Evolutionary conservation across 1,139 yeast species (phyloP), one percentile per base, ranked within the genome.

Genomic region (Scheffersomyces cryptocercus): DNA sequence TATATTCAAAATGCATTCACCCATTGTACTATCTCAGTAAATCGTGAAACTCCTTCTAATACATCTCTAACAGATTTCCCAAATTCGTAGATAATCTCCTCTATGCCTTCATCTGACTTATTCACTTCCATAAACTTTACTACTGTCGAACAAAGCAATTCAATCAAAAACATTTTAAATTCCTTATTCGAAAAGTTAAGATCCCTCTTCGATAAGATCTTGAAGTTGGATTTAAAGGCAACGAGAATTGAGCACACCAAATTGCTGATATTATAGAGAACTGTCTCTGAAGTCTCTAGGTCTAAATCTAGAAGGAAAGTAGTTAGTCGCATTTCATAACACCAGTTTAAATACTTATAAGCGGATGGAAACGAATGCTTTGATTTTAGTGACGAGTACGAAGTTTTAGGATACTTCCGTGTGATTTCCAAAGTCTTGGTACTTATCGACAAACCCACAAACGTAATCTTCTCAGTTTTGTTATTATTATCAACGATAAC

Each of bases 401-500:
- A 42, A 12, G 54, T 51, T 32, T 50, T 40, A 29, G 43, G 42
- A 28, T 45, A 39, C 9, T 43, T 44, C 15, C 56, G 47, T 8
- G 41, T 36, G 2, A 53, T 38, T 26, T 47, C 52, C 24, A 52
- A 51, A 2, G 59, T 54, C 3, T 39, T 40, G 3, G 58, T 43
- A 40, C 59, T 51, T 5, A 71, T 60, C 5, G 54, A 55, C 20
- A 73, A 45, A 0, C 79, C 79, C 29, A 70, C 64, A 48, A 70
- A 73, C 13, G 47, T 52, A 6, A 64, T 41, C 3, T 33, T 36
- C 3, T 37, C 41, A 4, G 44, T 39, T 3, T 15, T 34, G 5
- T 40, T 44, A 11, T 48, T 39, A 1, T 51, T 47, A 7, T 48
- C 43, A 8, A 52, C 35, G 45, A 58, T 56, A 3, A 60, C 49